phyloP scores from a whole-genome alignment of 2,329 filamentous ascomycete genomes.

The Fusarium hainanense region DNA sequence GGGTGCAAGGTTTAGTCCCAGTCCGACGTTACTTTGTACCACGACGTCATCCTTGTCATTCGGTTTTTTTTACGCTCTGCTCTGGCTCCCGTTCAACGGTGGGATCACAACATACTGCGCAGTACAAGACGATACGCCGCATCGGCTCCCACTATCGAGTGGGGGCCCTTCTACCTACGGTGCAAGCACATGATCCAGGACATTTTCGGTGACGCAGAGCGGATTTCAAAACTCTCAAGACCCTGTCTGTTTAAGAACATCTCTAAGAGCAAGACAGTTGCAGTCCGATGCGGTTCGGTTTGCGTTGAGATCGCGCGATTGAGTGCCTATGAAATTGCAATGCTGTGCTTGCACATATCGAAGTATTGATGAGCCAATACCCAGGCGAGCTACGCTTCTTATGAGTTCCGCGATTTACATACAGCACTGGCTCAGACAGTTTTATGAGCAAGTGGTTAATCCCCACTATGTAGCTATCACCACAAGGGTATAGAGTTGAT shows the following conservation, averaged over 20 bases:
- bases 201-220: constrained; percentile 26
- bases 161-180: constrained; percentile 12
- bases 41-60: constrained; percentile 26
- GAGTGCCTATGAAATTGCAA: neutral
- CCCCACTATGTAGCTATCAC: constrained; percentile 43
- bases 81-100: constrained; percentile 22
- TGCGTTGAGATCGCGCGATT: constrained; percentile 6
- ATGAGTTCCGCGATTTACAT: neutral
- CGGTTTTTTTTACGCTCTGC: constrained; percentile 17
- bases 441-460: constrained; percentile 28
- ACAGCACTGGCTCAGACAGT: neutral
- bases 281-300: constrained; percentile 1
- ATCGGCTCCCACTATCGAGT: constrained; percentile 41
- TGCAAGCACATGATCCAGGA: constrained; percentile 16
- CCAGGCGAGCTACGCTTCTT: neutral
- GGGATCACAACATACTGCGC: constrained; percentile 28
- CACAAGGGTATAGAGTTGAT: constrained; percentile 38
- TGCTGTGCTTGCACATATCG: neutral
- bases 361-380: neutral
- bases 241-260: constrained; percentile 9
- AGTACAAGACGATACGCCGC: constrained; percentile 41
- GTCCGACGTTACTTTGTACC: constrained; percentile 31
- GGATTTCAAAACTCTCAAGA: constrained; percentile 15
- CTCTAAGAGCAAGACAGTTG: neutral
- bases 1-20: constrained; percentile 40